Evolutionary conservation across 1,284 basidiomycete genomes (phyloP).

Genomic region (Xerocomus tenax): DNA sequence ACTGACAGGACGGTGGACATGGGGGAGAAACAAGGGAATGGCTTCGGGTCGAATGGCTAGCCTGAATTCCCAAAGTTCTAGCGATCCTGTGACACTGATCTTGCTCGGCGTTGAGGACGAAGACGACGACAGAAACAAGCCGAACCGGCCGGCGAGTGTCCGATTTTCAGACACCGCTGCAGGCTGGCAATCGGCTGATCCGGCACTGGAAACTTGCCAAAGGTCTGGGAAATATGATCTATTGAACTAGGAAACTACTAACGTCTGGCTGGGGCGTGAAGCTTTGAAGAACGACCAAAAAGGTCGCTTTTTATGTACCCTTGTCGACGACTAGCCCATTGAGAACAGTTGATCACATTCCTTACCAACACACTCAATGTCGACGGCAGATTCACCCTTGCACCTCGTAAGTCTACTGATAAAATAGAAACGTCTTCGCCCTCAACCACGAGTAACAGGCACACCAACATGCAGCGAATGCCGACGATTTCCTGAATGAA

Average conservation of each 20-base stretch:
- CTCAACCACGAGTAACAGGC: conserved; percentile 43
- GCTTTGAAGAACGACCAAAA: background rate
- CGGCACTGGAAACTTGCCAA: background rate
- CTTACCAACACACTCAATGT: conserved; percentile 13
- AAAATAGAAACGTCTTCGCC: background rate
- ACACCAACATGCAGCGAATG: conserved; percentile 71
- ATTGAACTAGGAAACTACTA: too few relatives aligned
- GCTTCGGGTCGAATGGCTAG: background rate
- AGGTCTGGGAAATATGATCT: too few relatives aligned
- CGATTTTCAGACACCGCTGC: conserved; percentile 29
- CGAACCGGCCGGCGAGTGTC: conserved; percentile 8
- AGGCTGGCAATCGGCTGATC: conserved; percentile 16
- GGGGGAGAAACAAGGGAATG: background rate
- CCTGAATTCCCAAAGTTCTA: background rate
- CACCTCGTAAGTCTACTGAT: conserved; percentile 22
- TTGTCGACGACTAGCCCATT: background rate
- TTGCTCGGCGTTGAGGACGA: conserved; percentile 14
- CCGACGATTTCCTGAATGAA: conserved; percentile 56
- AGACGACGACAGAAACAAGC: conserved; percentile 9
- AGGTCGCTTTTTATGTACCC: background rate
- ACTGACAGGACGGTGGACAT: conserved; percentile 30
- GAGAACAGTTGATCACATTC: conserved; percentile 7
- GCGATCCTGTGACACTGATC: background rate
- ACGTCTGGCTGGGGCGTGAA: background rate
- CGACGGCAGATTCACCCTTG: conserved; percentile 23